A percentile compares a stretch with the other conserved stretches of the same genome.
Conservation (phyloP, 1,284 basidiomycete genomes). For the Pascua sp. region DNA sequence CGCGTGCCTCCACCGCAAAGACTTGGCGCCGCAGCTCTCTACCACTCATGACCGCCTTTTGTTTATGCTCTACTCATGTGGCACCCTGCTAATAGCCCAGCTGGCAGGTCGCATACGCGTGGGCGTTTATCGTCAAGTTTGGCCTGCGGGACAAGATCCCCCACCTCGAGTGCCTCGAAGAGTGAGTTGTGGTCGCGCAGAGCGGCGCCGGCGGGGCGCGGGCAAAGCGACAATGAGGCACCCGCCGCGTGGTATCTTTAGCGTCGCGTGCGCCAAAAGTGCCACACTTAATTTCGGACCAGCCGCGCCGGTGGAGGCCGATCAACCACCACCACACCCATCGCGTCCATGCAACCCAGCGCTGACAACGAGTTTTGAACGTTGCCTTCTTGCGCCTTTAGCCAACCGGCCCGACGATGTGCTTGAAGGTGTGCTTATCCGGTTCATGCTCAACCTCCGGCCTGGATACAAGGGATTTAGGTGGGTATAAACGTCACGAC, state of each 20-base stretch:
- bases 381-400: slow-evolving; percentile 34
- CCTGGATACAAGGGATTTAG: slow-evolving; percentile 29
- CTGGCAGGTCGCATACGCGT: slow-evolving; percentile 47
- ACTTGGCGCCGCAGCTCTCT: no score
- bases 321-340: no score
- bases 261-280: slow-evolving; percentile 3
- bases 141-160: slow-evolving; percentile 29
- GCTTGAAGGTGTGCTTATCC: slow-evolving; percentile 40
- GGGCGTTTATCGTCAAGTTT: slow-evolving; percentile 47
- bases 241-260: not conserved
- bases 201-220: not conserved
- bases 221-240: not conserved
- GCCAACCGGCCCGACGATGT: slow-evolving; percentile 45
- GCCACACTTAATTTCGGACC: slow-evolving; percentile 4
- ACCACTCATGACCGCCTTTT: not conserved
- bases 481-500: slow-evolving; percentile 23
- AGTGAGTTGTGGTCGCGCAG: slow-evolving; percentile 27
- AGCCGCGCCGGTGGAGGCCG: no score
- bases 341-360: not conserved
- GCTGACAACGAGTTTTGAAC: slow-evolving; percentile 33
- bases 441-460: slow-evolving; percentile 40
- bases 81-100: slow-evolving; percentile 16
- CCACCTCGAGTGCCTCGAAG: slow-evolving; percentile 35
- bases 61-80: not conserved
- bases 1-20: no score